These are phyloP conservation scores for Decorospora gaudefroyi DNA, from an alignment of 2,329 filamentous ascomycete species.

Conservation along the genomic window DNA sequence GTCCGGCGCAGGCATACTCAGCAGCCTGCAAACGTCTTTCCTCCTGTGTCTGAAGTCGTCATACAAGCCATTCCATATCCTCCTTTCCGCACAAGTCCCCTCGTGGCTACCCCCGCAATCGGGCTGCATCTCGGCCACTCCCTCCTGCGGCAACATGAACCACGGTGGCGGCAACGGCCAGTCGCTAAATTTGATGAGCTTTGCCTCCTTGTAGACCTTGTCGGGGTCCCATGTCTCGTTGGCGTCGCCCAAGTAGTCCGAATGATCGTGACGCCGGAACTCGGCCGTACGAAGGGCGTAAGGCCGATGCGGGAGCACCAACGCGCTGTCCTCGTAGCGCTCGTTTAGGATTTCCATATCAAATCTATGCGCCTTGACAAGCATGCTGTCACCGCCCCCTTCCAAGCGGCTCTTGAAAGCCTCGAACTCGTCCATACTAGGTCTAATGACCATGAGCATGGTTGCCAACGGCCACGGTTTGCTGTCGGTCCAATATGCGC, in stretches of 20 bases:
- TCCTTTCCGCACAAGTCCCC: conserved; percentile 46
- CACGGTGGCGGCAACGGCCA: conserved; percentile 71
- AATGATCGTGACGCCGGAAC: conserved; percentile 61
- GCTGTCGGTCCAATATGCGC: conserved; percentile 70
- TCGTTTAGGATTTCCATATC: conserved; percentile 72
- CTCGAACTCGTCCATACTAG: conserved; percentile 58
- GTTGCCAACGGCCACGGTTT: conserved; percentile 61
- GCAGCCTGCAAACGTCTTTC: conserved; percentile 48
- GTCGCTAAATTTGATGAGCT: conserved; percentile 72
- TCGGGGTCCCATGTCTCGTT: conserved; percentile 64
- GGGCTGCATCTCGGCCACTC: conserved; percentile 52
- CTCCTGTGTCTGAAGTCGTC: conserved; percentile 51
- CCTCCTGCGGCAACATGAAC: conserved; percentile 54
- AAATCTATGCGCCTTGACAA: conserved; percentile 51
- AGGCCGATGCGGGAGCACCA: conserved; percentile 66
- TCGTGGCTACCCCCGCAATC: conserved; percentile 47
- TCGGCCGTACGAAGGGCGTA: conserved; percentile 67
- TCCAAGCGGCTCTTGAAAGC: conserved; percentile 40
- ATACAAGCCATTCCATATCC: conserved; percentile 53
- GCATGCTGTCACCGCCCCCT: conserved; percentile 32
- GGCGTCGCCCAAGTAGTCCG: conserved; percentile 57
- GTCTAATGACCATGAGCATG: conserved; percentile 65
- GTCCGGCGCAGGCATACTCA: conserved; percentile 48
- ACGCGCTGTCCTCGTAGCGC: conserved; percentile 61
- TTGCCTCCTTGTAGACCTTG: conserved; percentile 61